Percentiles rank a stretch among this genome's conserved stretches.
These are phyloP conservation scores for Wallacemonas rigidus DNA, from an alignment of 208 protist genomes.

Conservation along the genomic window DNA sequence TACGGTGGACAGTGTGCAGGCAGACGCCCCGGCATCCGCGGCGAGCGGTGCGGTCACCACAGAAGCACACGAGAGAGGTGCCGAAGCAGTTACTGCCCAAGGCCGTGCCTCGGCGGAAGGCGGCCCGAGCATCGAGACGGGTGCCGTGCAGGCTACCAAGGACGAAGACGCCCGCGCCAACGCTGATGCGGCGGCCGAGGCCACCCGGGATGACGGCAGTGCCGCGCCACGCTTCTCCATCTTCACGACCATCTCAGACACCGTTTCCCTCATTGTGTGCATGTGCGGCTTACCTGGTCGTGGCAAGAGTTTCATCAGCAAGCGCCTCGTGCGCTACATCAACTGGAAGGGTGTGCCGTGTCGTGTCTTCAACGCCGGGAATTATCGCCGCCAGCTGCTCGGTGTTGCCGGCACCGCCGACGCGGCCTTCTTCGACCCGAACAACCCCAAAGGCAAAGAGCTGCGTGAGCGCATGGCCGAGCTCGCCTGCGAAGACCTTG, in stretches of 20 bases:
- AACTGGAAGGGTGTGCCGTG: constrained; percentile 92
- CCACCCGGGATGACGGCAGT: constrained; percentile 16
- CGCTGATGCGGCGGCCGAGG: neutral
- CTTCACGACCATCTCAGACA: constrained; percentile 82
- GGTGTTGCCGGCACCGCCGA: constrained; percentile 71
- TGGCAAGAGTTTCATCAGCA: constrained; percentile 89
- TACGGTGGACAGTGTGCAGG: too few relatives aligned
- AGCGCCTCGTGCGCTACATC: constrained; percentile 85
- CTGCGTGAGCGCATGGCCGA: constrained; percentile 87
- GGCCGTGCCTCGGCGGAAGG: too few relatives aligned
- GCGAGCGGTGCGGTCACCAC: too few relatives aligned
- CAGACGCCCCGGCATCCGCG: too few relatives aligned
- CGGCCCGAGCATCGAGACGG: too few relatives aligned
- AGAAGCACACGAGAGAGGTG: too few relatives aligned
- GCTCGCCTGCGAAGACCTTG: constrained; percentile 80
- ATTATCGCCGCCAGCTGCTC: constrained; percentile 83
- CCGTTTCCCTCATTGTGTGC: constrained; percentile 81
- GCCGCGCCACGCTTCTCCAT: constrained; percentile 49
- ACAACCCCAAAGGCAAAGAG: constrained; percentile 69
- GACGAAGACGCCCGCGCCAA: neutral
- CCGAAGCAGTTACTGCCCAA: too few relatives aligned
- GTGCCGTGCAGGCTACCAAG: neutral
- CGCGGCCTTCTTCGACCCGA: constrained; percentile 78
- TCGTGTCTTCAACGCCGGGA: constrained; percentile 88
- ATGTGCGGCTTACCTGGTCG: constrained; percentile 90